These are phyloP conservation scores for Wickerhamiella musiphila DNA, from an alignment of 805 yeast species.

Conservation along the genomic window DNA sequence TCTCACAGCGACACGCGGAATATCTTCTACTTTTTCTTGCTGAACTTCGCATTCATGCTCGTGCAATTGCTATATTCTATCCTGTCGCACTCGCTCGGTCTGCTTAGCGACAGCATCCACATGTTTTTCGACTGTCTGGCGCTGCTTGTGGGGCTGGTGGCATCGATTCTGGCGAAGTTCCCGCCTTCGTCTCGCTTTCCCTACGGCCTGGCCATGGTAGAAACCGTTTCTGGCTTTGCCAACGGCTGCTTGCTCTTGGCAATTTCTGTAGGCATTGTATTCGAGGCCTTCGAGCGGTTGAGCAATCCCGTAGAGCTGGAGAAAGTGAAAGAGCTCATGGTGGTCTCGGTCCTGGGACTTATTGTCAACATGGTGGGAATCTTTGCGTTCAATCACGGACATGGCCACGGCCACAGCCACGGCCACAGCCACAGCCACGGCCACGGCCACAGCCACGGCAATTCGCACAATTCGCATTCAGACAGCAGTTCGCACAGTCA, in stretches of 20 bases:
- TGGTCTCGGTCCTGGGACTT: constrained; percentile 73
- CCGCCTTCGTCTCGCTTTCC: constrained; percentile 61
- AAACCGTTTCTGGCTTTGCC: constrained; percentile 87
- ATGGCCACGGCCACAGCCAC: constrained; percentile 20
- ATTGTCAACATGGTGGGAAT: constrained; percentile 83
- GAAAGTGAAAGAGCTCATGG: constrained; percentile 64
- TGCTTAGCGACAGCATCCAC: constrained; percentile 83
- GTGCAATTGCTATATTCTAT: constrained; percentile 84
- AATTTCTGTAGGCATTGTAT: constrained; percentile 71
- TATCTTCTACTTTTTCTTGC: constrained; percentile 67
- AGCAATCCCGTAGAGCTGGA: constrained; percentile 60
- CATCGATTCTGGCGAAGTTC: constrained; percentile 47
- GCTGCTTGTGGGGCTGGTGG: constrained; percentile 71
- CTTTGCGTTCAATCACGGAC: constrained; percentile 71
- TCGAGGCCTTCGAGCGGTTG: constrained; percentile 73
- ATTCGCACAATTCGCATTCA: neutral
- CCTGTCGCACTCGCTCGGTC: constrained; percentile 79
- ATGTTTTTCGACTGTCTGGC: constrained; percentile 95
- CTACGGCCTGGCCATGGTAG: constrained; percentile 70
- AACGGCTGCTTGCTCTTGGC: constrained; percentile 81
- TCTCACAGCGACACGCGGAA: constrained; percentile 64
- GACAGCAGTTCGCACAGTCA: neutral
- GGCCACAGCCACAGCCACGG: constrained; percentile 10
- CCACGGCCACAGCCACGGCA: constrained; percentile 2
- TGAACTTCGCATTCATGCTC: constrained; percentile 87